Evolutionary conservation across 305 asterid genomes (phyloP).

Genomic region (Salvia sclarea): DNA sequence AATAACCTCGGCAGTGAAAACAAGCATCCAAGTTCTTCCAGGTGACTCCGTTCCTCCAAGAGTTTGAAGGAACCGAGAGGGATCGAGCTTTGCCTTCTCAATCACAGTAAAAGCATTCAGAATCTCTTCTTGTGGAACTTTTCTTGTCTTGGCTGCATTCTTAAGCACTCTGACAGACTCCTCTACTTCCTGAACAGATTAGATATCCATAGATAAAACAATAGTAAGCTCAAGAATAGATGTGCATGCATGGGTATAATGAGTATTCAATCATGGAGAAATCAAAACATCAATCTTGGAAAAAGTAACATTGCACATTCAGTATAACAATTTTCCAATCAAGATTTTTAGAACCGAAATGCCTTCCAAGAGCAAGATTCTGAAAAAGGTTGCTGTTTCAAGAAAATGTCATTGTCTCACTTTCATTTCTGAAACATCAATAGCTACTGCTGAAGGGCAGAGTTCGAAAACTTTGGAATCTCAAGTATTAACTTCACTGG

Average conservation of each 20-base stretch:
- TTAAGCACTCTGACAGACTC: conserved; percentile 68
- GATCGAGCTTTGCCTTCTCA: conserved; percentile 80
- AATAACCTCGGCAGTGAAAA: conserved; percentile 83
- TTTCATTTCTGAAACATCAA: background rate
- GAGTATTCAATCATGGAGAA: background rate
- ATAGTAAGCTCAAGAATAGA: background rate
- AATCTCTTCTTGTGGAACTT: conserved; percentile 58
- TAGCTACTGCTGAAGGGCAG: no score
- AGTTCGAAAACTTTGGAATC: no score
- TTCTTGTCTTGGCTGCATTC: conserved; percentile 86
- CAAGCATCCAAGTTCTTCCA: conserved; percentile 96
- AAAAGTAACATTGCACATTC: background rate
- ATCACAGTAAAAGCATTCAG: conserved; percentile 68
- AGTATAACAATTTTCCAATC: background rate
- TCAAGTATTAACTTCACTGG: no score
- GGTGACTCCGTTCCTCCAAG: conserved; percentile 92
- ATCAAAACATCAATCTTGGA: background rate
- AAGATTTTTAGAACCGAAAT: background rate
- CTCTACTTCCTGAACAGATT: conserved; percentile 59
- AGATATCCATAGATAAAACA: background rate
- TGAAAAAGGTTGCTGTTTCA: background rate
- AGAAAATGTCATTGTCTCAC: background rate
- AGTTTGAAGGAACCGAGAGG: conserved; percentile 69
- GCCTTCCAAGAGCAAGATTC: background rate
- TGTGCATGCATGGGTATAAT: background rate